phyloP scores from a whole-genome alignment of 1,284 basidiomycete species.

The Termitomyces sp. region DNA sequence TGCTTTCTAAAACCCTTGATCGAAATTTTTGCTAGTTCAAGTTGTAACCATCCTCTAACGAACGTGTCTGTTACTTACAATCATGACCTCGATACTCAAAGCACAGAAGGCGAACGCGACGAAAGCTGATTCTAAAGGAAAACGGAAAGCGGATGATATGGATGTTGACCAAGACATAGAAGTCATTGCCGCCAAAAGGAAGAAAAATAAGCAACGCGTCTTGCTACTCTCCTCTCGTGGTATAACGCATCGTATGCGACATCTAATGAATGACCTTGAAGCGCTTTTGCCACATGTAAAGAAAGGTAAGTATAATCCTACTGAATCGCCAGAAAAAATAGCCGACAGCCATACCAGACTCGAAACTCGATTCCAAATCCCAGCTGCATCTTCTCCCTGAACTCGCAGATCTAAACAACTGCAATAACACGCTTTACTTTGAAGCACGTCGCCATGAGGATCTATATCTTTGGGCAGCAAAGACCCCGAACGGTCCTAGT shows the following conservation, averaged over 20 bases:
- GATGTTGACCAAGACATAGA: conserved; percentile 44
- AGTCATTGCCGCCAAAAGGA: conserved; percentile 42
- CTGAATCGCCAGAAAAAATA: background rate
- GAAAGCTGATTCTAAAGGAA: conserved; percentile 47
- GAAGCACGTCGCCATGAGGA: conserved; percentile 96
- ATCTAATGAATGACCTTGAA: conserved; percentile 95
- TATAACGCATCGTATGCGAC: conserved; percentile 94
- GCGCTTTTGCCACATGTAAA: conserved; percentile 91
- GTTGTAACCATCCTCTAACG: background rate
- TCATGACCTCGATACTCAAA: conserved; percentile 67
- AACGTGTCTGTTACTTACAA: conserved; percentile 1
- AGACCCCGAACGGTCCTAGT: conserved; percentile 96
- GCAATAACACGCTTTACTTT: conserved; percentile 97
- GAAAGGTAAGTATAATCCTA: conserved; percentile 63
- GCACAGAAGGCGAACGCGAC: conserved; percentile 55
- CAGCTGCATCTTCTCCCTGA: conserved; percentile 93
- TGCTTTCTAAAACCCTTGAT: background rate
- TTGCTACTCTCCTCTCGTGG: conserved; percentile 92
- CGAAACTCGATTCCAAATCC: conserved; percentile 96
- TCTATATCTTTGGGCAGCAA: conserved; percentile 94
- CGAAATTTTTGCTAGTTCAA: background rate
- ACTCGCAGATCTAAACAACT: conserved; percentile 96
- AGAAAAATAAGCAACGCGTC: conserved; percentile 83
- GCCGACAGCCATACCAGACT: conserved; percentile 50
- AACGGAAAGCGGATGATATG: conserved; percentile 62